Percentiles rank a stretch among this genome's conserved stretches.
Conservation (phyloP, 352 stramenopile species). For the Globisporangium middletonii region DNA sequence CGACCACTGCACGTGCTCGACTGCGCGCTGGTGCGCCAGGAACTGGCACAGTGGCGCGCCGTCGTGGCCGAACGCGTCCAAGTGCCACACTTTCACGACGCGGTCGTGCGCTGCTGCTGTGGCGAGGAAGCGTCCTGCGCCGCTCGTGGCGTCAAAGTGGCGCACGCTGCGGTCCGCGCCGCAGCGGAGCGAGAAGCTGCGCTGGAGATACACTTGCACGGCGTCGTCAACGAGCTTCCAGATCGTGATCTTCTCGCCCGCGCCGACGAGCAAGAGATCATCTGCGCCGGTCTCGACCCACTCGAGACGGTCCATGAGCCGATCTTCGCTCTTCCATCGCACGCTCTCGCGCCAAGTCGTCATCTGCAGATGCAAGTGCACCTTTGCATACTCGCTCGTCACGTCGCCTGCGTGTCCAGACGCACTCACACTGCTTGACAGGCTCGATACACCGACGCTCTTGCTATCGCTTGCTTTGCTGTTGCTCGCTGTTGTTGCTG, state of each 20-base stretch:
- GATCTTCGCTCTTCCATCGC: conserved; percentile 66
- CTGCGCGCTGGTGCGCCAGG: conserved; percentile 51
- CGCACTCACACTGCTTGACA: not conserved
- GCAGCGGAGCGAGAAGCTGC: conserved; percentile 40
- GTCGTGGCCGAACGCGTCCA: conserved; percentile 47
- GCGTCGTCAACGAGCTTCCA: conserved; percentile 83
- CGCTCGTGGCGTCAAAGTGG: conserved; percentile 62
- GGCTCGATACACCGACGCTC: not conserved
- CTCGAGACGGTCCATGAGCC: conserved; percentile 51
- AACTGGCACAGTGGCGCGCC: conserved; percentile 49
- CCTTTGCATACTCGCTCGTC: conserved; percentile 43
- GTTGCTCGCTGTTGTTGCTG: not conserved
- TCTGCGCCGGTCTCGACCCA: conserved; percentile 72
- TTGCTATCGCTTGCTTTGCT: conserved; percentile 1
- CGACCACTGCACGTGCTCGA: conserved; percentile 48
- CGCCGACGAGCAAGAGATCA: conserved; percentile 59
- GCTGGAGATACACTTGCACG: conserved; percentile 72
- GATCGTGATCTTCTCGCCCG: conserved; percentile 63
- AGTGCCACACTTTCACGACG: conserved; percentile 67
- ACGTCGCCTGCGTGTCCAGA: conserved; percentile 12
- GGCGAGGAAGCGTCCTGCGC: conserved; percentile 44
- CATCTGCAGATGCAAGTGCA: conserved; percentile 65
- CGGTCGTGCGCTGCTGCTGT: conserved; percentile 54
- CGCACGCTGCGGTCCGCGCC: conserved; percentile 15
- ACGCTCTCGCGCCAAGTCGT: conserved; percentile 64